A percentile compares a stretch with the other conserved stretches of the same genome.
Conservation (phyloP, 805 yeast genomes). For the Schizosaccharomyces osmophilus region DNA sequence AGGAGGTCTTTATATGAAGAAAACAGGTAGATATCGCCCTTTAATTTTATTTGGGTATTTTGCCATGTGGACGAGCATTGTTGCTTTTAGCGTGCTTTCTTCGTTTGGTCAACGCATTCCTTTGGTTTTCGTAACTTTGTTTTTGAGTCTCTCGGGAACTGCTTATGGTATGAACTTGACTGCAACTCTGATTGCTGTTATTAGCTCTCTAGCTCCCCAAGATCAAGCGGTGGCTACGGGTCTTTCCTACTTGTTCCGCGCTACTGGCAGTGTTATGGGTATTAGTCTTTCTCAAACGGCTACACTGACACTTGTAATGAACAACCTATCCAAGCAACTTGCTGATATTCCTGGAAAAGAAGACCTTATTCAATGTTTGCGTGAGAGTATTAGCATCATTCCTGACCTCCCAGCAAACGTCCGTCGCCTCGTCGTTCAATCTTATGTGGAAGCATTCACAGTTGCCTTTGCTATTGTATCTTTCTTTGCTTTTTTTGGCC, state of each 20-base stretch:
- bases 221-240: conserved; percentile 73
- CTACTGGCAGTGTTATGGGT: conserved; percentile 70
- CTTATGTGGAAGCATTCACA: conserved; percentile 27
- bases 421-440: conserved; percentile 17
- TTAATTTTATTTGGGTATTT: conserved; percentile 22
- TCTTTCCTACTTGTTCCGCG: conserved; percentile 67
- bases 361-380: conserved; percentile 18
- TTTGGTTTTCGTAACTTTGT: conserved; percentile 33
- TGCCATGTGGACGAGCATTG: conserved; percentile 18
- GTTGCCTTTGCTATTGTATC: conserved; percentile 26
- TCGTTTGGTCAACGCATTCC: conserved; percentile 20
- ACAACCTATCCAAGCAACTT: conserved; percentile 12
- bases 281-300: conserved; percentile 45
- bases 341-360: conserved; percentile 10
- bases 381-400: conserved; percentile 28
- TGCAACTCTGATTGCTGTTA: conserved; percentile 45
- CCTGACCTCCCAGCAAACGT: conserved; percentile 23
- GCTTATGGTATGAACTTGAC: conserved; percentile 49
- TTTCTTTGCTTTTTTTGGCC: conserved; percentile 20
- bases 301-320: conserved; percentile 26
- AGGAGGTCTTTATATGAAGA: conserved; percentile 42
- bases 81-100: conserved; percentile 8
- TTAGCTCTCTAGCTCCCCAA: conserved; percentile 44
- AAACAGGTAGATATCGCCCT: conserved; percentile 37
- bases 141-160: conserved; percentile 37